phyloP scores from a whole-genome alignment of 1,139 yeast genomes.

The Candida sp. region DNA sequence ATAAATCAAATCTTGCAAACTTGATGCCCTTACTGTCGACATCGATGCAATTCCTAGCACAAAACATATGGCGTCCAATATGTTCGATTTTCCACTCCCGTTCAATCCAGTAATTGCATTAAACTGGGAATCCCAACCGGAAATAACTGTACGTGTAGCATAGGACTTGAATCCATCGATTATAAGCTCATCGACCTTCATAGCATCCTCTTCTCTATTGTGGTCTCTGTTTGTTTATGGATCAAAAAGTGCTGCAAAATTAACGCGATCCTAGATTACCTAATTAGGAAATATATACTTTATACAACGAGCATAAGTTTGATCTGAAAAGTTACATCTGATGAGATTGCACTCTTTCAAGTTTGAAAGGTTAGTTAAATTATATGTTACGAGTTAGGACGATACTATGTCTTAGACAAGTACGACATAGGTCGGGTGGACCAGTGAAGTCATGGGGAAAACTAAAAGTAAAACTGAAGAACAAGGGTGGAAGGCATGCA shows the following conservation, averaged over 20 bases:
- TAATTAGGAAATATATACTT: slow-evolving; percentile 1
- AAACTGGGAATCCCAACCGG: slow-evolving; percentile 95
- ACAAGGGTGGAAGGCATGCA: neutral
- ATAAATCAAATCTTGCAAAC: slow-evolving; percentile 89
- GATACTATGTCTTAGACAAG: neutral
- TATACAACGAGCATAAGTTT: neutral
- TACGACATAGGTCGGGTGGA: neutral
- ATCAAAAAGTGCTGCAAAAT: neutral
- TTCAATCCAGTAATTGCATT: slow-evolving; percentile 97
- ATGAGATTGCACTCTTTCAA: too few species aligned
- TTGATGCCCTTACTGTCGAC: slow-evolving; percentile 92
- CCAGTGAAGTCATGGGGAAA: neutral
- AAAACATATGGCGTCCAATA: slow-evolving; percentile 94
- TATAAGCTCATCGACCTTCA: slow-evolving; percentile 94
- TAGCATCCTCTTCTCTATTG: slow-evolving; percentile 16
- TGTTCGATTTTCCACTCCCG: slow-evolving; percentile 96
- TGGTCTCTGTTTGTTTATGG: neutral
- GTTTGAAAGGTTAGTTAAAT: too few species aligned
- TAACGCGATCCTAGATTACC: slow-evolving; percentile 2
- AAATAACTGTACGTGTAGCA: slow-evolving; percentile 93
- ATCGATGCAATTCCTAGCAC: slow-evolving; percentile 96
- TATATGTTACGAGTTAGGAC: neutral
- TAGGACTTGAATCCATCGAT: slow-evolving; percentile 98
- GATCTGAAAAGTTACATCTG: neutral
- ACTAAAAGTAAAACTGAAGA: neutral